A percentile compares a stretch with the other conserved stretches of the same genome.
Conservation (phyloP, 1,284 basidiomycete species). For the Ceratobasidium sp. region DNA sequence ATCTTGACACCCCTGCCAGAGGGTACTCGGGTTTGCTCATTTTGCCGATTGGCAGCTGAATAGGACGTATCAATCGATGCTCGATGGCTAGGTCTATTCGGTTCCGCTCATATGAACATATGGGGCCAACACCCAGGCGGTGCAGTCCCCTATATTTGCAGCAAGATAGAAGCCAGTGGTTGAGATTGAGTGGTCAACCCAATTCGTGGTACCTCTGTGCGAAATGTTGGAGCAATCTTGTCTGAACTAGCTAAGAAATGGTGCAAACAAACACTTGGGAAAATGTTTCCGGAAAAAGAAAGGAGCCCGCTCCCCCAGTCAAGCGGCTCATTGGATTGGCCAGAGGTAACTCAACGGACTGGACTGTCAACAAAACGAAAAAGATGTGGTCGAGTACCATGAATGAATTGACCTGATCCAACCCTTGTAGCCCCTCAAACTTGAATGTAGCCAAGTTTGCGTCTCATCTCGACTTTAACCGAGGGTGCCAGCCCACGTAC, state of each 20-base stretch:
- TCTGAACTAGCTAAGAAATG: neutral
- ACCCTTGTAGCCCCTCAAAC: conserved; percentile 1
- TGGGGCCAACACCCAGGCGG: too few species aligned
- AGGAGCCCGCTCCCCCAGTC: neutral
- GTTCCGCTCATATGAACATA: neutral
- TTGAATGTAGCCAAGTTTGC: neutral
- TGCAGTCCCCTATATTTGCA: neutral
- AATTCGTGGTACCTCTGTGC: neutral
- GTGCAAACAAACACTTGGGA: neutral
- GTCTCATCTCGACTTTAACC: neutral
- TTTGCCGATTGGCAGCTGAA: too few species aligned
- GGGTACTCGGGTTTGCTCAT: too few species aligned
- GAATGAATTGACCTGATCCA: neutral
- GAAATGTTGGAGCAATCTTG: neutral
- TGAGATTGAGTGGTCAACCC: neutral
- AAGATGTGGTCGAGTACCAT: neutral
- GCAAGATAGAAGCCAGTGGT: neutral
- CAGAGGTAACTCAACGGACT: conserved; percentile 1
- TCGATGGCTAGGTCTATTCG: neutral
- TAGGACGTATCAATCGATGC: too few species aligned
- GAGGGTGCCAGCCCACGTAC: neutral
- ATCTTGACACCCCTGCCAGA: too few species aligned
- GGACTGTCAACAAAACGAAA: neutral
- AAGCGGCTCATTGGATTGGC: neutral
- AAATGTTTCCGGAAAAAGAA: neutral